Conservation (phyloP, 2,329 filamentous ascomycete species). For the Aspergillus floridensis region DNA sequence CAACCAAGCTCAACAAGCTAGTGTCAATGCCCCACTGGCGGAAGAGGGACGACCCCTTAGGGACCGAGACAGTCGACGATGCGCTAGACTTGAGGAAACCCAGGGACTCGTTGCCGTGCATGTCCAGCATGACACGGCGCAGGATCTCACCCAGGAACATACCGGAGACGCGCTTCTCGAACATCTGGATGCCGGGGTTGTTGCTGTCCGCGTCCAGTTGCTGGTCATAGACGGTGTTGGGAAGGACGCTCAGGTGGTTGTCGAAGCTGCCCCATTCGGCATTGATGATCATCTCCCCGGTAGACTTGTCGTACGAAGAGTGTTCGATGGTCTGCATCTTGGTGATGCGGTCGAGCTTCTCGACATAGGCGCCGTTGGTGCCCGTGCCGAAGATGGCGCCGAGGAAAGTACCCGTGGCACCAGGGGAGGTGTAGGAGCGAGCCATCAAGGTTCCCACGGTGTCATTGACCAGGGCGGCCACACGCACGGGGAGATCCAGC, state of each 20-base stretch:
- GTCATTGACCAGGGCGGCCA: conserved; percentile 96
- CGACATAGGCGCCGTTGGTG: conserved; percentile 95
- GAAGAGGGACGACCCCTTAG: conserved; percentile 64
- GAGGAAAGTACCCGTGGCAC: conserved; percentile 81
- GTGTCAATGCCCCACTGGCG: conserved; percentile 89
- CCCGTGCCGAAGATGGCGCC: conserved; percentile 97
- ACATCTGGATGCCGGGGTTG: conserved; percentile 96
- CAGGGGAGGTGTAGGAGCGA: conserved; percentile 87
- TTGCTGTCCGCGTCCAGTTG: conserved; percentile 75
- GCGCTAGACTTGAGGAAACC: conserved; percentile 75
- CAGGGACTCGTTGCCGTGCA: conserved; percentile 65
- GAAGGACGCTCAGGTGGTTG: conserved; percentile 84
- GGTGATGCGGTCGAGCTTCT: conserved; percentile 81
- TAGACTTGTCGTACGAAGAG: conserved; percentile 66
- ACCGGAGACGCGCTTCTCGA: conserved; percentile 95
- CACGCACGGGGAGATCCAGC: conserved; percentile 80
- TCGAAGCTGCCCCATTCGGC: conserved; percentile 99
- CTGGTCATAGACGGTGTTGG: conserved; percentile 78
- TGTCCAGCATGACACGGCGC: conserved; percentile 68
- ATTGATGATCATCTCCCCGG: conserved; percentile 96
- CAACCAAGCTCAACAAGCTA: conserved; percentile 81
- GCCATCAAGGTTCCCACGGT: conserved; percentile 98
- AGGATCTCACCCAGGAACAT: conserved; percentile 98
- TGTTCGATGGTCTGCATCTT: conserved; percentile 64
- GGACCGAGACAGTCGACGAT: conserved; percentile 56